Percentiles rank a stretch among this genome's conserved stretches.
phyloP scores from a whole-genome alignment of 441 rosid genomes.

The Hypseocharis bilobata region DNA sequence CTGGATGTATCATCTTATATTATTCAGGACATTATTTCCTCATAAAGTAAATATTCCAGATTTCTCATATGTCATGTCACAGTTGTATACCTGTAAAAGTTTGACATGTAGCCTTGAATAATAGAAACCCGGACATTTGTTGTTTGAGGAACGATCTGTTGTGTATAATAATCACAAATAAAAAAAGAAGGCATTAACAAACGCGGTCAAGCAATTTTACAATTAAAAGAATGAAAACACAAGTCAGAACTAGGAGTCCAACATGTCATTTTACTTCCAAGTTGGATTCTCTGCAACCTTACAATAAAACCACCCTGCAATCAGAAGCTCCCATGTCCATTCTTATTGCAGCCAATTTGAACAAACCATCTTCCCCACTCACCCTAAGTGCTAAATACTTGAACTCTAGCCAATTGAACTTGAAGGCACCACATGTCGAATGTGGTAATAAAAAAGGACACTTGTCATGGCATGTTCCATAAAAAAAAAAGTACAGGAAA shows the following conservation, averaged over 20 bases:
- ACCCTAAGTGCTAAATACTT: not conserved
- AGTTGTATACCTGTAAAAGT: slow-evolving; percentile 42
- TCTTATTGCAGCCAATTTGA: no score
- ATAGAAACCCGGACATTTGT: slow-evolving; percentile 32
- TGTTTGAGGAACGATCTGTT: slow-evolving; percentile 24
- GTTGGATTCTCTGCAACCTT: not conserved
- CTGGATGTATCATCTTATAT: slow-evolving; percentile 28
- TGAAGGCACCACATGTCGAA: no score
- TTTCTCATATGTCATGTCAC: not conserved
- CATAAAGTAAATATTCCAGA: slow-evolving; percentile 17
- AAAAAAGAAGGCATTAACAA: not conserved
- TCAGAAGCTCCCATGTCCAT: not conserved
- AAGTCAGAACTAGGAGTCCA: not conserved
- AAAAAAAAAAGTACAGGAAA: no score
- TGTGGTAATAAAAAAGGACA: not conserved
- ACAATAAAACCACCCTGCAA: not conserved
- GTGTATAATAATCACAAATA: slow-evolving; percentile 23
- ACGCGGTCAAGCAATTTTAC: no score
- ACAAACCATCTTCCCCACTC: no score
- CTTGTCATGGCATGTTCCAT: not conserved
- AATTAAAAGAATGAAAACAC: not conserved
- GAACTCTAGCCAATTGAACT: not conserved
- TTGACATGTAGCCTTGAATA: slow-evolving; percentile 52
- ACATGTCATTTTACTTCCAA: no score
- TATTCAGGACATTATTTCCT: slow-evolving; percentile 1